Percentiles rank a stretch among this genome's conserved stretches.
These are phyloP conservation scores for Ophiocordyceps camponoti-leonardi DNA, from an alignment of 2,329 filamentous ascomycete species.

Conservation along the genomic window DNA sequence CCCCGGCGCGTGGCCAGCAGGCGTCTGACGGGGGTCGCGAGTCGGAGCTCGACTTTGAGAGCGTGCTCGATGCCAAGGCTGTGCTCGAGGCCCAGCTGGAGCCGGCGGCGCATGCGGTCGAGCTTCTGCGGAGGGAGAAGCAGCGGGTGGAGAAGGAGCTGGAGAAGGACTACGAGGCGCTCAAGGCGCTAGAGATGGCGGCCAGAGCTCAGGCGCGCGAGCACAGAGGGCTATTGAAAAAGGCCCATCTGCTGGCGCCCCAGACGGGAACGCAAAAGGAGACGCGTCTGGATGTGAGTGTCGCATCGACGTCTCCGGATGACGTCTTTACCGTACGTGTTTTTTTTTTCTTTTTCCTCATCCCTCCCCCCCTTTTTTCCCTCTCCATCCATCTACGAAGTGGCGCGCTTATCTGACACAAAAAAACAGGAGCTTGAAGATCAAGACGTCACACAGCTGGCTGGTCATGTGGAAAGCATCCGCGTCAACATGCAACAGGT, in stretches of 20 bases:
- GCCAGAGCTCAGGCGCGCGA: slow-evolving; percentile 34
- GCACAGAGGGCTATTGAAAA: slow-evolving; percentile 30
- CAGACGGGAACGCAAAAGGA: slow-evolving; percentile 8
- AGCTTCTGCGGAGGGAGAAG: slow-evolving; percentile 40
- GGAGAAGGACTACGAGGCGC: slow-evolving; percentile 33
- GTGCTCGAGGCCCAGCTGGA: slow-evolving; percentile 41
- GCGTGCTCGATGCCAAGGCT: slow-evolving; percentile 40
- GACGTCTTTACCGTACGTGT: slow-evolving; percentile 5
- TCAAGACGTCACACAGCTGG: slow-evolving; percentile 29
- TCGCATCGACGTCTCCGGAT: not conserved
- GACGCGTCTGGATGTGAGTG: slow-evolving; percentile 1
- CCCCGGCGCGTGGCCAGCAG: slow-evolving; percentile 6
- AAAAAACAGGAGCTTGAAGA: slow-evolving; percentile 8
- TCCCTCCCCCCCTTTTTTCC: not conserved
- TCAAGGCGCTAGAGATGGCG: slow-evolving; percentile 35
- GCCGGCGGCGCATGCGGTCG: slow-evolving; percentile 43
- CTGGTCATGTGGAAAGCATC: slow-evolving; percentile 39
- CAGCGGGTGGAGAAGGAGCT: slow-evolving; percentile 36
- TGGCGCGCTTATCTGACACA: not conserved
- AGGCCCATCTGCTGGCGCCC: slow-evolving; percentile 32
- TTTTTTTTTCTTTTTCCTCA: not conserved
- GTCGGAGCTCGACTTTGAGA: slow-evolving; percentile 49
- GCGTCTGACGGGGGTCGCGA: slow-evolving; percentile 26
- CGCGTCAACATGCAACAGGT: slow-evolving; percentile 35
- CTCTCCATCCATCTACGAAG: not conserved